Evolutionary conservation across 2,329 filamentous ascomycete genomes (phyloP).

Genomic region (Penicillium occitanis): DNA sequence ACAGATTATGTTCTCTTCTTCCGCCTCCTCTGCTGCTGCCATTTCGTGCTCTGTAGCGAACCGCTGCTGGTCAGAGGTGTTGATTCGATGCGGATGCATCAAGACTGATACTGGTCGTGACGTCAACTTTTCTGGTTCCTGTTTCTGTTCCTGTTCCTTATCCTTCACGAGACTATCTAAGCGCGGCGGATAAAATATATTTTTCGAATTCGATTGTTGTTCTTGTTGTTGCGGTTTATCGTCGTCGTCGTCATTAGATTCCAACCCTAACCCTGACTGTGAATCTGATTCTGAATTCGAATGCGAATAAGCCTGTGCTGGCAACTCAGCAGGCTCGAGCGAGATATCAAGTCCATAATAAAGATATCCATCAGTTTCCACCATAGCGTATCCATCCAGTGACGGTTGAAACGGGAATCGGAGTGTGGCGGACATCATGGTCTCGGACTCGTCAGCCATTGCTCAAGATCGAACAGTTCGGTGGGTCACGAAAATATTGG

Average conservation of each 20-base stretch:
- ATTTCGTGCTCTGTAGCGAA: conserved; percentile 14
- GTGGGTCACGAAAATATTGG: conserved; percentile 6
- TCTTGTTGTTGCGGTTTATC: not conserved
- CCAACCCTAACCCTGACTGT: not conserved
- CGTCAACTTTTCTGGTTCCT: not conserved
- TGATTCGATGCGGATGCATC: conserved; percentile 10
- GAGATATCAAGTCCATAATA: conserved; percentile 14
- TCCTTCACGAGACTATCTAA: conserved; percentile 9
- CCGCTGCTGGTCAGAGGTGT: conserved; percentile 13
- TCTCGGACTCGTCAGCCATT: conserved; percentile 20
- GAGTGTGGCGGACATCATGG: conserved; percentile 20
- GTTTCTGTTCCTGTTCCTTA: not conserved
- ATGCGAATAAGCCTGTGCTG: not conserved
- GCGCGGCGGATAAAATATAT: not conserved
- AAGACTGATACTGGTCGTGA: conserved; percentile 5
- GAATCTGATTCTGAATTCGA: not conserved
- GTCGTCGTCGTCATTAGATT: not conserved
- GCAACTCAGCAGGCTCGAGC: not conserved
- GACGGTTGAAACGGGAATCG: conserved; percentile 20
- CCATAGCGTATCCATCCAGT: conserved; percentile 3
- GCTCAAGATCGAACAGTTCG: not conserved
- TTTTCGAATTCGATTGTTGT: not conserved
- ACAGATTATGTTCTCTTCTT: not conserved
- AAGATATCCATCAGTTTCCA: conserved; percentile 5
- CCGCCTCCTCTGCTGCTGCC: not conserved